These are phyloP conservation scores for Oehlia diaphana DNA, from an alignment of 192 early-diverging fungal genomes.

Conservation along the genomic window DNA sequence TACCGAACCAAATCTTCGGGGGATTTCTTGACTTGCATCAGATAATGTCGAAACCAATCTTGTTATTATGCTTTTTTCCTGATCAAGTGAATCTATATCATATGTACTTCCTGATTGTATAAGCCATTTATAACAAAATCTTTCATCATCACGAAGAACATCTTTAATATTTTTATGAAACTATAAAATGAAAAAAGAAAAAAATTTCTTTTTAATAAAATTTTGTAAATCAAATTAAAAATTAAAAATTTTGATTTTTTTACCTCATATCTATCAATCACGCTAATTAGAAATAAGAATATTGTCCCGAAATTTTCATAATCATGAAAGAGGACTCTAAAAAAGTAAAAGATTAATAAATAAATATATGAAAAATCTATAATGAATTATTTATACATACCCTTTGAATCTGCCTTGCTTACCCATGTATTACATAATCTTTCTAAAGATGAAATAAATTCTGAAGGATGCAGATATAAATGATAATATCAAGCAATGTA, in stretches of 20 bases:
- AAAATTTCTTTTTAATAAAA: background rate
- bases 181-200: slow-evolving; percentile 3
- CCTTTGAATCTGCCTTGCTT: background rate
- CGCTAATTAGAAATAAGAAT: slow-evolving; percentile 9
- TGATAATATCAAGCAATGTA: slow-evolving; percentile 22
- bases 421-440: slow-evolving; percentile 24
- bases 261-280: slow-evolving; percentile 26
- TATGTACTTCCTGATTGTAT: background rate
- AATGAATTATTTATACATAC: too few species aligned
- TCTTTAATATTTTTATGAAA: slow-evolving; percentile 23
- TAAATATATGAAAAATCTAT: too few species aligned
- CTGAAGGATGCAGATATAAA: slow-evolving; percentile 22
- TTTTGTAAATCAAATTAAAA: too few species aligned
- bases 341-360: background rate
- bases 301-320: slow-evolving; percentile 26
- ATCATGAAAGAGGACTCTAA: slow-evolving; percentile 7
- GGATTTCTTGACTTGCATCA: background rate
- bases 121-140: slow-evolving; percentile 24
- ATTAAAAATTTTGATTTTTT: background rate
- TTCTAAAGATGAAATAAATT: slow-evolving; percentile 14
- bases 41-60: background rate
- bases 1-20: slow-evolving; percentile 15
- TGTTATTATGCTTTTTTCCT: background rate
- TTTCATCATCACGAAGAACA: slow-evolving; percentile 10
- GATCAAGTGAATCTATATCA: background rate